Base-by-base conservation (phyloP, 1,139 yeast genomes). In the Blastobotrys ciferrii region DNA sequence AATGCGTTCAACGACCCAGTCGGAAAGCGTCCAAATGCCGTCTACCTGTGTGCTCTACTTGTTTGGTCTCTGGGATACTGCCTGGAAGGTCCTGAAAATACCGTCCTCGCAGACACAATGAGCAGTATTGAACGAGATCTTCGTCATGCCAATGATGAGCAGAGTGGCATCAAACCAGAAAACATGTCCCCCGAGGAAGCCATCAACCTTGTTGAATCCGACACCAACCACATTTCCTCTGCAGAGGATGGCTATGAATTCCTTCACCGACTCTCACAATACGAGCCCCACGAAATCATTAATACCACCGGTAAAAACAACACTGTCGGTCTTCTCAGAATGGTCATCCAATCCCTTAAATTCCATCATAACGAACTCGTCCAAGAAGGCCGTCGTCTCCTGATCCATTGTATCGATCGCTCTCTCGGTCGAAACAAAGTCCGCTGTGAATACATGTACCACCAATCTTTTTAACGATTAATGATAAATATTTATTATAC, bases 41-140 rank as follows among this genome's bases (percentile, higher is more conserved):
- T 83, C 15, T 80, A 78, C 4, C 66, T 78, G 46, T 73, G 80
- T 2, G 69, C 78, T 0, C 60, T 83, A 45, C 70, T 82, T 32
- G 65, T 82, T 2, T 84, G 86, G 84, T 72, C 81, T 0, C 82
- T 74, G 56, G 77, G 76, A 45, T 81, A 67, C 61, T 69, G 71
- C 23, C 59, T 70, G 2, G 71, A 71, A 39, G 89, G 89, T 0
- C 81, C 85, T 0, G 88, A 83, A 58, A 61, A 69, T 2, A 61
- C 48, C 20, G 42, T 46, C 18, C 46, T 49, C 1, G 47, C 51
- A 4, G 51, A 48, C 15, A 48, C 49, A 7, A 48, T 38, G 39
- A 38, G 45, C 7, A 33, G 44, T 6, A 48, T 48, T 42, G 51
- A 48, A 28, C 51, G 43, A 9, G 51, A 48, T 30, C 19, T 48